Evolutionary conservation across 768 basidiomycete species (phyloP).

Genomic region (Dacryopinax primogenitus): DNA sequence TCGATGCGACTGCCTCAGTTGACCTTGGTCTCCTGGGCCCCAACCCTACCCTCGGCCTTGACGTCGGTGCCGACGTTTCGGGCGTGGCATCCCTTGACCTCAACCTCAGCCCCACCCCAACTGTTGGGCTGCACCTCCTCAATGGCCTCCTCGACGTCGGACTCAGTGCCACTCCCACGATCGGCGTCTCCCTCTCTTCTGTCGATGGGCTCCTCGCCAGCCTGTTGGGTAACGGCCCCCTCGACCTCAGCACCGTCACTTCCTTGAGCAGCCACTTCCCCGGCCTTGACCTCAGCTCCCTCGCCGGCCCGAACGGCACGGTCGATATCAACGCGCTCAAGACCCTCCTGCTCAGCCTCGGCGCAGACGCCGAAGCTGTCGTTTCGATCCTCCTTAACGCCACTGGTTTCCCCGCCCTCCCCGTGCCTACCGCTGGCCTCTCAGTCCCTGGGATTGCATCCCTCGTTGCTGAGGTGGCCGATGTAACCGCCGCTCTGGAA

Average conservation of each 20-base stretch:
- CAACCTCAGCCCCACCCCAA: not conserved
- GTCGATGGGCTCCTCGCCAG: not conserved
- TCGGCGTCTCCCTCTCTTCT: not conserved
- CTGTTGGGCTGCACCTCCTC: not conserved
- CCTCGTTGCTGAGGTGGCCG: not conserved
- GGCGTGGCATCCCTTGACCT: not conserved
- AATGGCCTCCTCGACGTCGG: not conserved
- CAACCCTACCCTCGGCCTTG: not conserved
- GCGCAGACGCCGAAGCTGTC: not conserved
- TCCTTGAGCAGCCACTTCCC: not conserved
- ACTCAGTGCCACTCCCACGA: not conserved
- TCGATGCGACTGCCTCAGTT: not conserved
- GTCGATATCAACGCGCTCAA: not conserved
- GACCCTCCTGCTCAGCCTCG: not conserved
- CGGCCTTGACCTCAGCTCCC: conserved; percentile 1
- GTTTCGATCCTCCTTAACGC: not conserved
- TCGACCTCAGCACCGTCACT: not conserved
- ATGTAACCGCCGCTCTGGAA: not conserved
- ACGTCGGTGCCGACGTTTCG: not conserved
- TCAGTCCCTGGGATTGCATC: not conserved
- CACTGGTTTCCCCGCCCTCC: not conserved
- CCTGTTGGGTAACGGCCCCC: not conserved
- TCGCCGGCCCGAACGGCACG: not conserved
- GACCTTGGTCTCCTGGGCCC: not conserved
- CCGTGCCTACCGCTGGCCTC: conserved; percentile 4